Evolutionary conservation across 139 green algal species (phyloP).

Genomic region (Picochlorum sp.): DNA sequence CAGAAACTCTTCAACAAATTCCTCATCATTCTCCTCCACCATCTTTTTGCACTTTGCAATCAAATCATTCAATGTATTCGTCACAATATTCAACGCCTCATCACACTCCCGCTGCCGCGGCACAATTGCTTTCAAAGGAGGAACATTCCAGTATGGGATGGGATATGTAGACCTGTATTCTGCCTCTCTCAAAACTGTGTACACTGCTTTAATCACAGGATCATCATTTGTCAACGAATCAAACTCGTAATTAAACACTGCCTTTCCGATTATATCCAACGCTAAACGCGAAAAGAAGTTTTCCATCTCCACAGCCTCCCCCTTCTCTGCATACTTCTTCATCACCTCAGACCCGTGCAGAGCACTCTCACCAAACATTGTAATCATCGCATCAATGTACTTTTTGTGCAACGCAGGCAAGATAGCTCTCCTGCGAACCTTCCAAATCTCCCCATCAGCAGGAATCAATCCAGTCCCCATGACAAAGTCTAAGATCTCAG

Average conservation of each 20-base stretch:
- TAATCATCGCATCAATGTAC: conserved; percentile 73
- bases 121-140: conserved; percentile 51
- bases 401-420: conserved; percentile 79
- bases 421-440: conserved; percentile 53
- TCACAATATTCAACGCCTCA: conserved; percentile 68
- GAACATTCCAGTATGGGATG: conserved; percentile 89
- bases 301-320: conserved; percentile 78
- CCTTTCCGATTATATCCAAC: conserved; percentile 97
- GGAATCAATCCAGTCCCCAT: conserved; percentile 86
- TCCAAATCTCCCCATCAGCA: conserved; percentile 88
- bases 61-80: conserved; percentile 70
- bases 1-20: conserved; percentile 92
- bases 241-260: conserved; percentile 99
- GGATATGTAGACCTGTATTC: conserved; percentile 80
- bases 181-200: conserved; percentile 82
- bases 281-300: conserved; percentile 88
- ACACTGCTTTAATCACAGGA: conserved; percentile 90
- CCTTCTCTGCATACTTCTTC: conserved; percentile 22
- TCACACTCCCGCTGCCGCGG: conserved; percentile 49
- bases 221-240: conserved; percentile 81
- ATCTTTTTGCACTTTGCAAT: conserved; percentile 79
- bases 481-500: conserved; percentile 90
- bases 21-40: conserved; percentile 79
- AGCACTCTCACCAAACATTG: conserved; percentile 83
- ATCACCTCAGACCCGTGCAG: conserved; percentile 53